These are phyloP conservation scores for Claviceps citrina DNA, from an alignment of 2,329 filamentous ascomycete species.

Conservation along the genomic window DNA sequence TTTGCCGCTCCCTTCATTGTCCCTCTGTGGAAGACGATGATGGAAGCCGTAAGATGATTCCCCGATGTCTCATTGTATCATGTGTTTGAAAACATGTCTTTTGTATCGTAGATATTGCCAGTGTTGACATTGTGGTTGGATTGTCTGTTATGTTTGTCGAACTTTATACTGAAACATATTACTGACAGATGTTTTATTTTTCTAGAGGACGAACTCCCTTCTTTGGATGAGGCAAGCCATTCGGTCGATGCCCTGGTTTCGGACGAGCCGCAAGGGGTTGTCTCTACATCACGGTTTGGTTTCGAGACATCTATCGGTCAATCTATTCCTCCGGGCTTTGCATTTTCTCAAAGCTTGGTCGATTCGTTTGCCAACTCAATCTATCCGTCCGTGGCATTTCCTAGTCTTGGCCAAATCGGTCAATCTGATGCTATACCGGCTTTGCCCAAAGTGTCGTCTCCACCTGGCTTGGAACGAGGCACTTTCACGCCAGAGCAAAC, in stretches of 20 bases:
- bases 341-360: conserved; percentile 8
- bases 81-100: conserved; percentile 6
- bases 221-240: conserved; percentile 43
- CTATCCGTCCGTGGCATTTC: conserved; percentile 9
- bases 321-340: conserved; percentile 19
- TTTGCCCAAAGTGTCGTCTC: conserved; percentile 13
- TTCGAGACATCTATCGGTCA: conserved; percentile 7
- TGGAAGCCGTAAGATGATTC: conserved; percentile 40
- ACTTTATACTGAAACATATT: conserved; percentile 12
- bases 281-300: conserved; percentile 4
- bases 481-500: conserved; percentile 20
- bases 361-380: conserved; percentile 3
- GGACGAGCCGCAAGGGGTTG: conserved; percentile 28
- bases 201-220: conserved; percentile 47
- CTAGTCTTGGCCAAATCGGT: conserved; percentile 10
- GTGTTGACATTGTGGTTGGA: conserved; percentile 10
- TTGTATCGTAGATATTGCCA: conserved; percentile 5
- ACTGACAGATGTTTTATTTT: conserved; percentile 25
- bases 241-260: conserved; percentile 57
- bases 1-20: conserved; percentile 20
- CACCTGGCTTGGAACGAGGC: conserved; percentile 13
- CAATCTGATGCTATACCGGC: conserved; percentile 13
- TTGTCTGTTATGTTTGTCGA: conserved; percentile 16
- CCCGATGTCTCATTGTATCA: conserved; percentile 6
- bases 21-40: conserved; percentile 45